Percentiles rank a stretch among this genome's conserved stretches.
Conservation (phyloP, 345 rosid genomes). For the Acer yangbiense region DNA sequence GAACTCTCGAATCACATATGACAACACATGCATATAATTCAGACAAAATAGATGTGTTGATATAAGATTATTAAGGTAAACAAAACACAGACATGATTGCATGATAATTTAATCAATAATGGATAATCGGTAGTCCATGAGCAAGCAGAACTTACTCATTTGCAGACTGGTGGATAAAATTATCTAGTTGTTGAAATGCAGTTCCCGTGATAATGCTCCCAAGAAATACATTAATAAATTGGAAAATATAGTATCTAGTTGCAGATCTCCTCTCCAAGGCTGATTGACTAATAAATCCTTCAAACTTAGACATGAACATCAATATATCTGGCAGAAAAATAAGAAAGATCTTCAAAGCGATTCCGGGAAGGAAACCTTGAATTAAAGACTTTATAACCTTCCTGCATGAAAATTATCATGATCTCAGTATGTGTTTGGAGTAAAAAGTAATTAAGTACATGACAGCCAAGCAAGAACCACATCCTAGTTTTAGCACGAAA, state of each 20-base stretch:
- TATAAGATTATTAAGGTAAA: neutral
- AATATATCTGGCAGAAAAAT: slow-evolving; percentile 78
- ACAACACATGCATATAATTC: neutral
- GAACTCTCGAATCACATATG: neutral
- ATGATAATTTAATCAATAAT: neutral
- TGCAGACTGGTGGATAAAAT: slow-evolving; percentile 84
- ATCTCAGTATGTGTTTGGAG: neutral
- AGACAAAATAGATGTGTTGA: neutral
- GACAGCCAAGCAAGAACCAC: neutral
- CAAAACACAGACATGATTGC: neutral
- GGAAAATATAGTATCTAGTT: slow-evolving; percentile 73
- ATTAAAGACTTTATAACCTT: slow-evolving; percentile 71
- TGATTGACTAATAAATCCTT: slow-evolving; percentile 77
- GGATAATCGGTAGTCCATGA: neutral
- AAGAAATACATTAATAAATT: slow-evolving; percentile 89
- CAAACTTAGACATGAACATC: slow-evolving; percentile 97
- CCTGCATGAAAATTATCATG: slow-evolving; percentile 45
- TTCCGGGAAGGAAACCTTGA: slow-evolving; percentile 97
- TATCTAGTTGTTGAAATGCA: slow-evolving; percentile 88
- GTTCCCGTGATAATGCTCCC: slow-evolving; percentile 93
- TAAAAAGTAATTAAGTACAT: neutral
- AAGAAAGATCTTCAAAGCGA: slow-evolving; percentile 88
- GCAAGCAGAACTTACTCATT: slow-evolving; percentile 63
- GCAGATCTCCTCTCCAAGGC: slow-evolving; percentile 87
- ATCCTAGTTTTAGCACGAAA: neutral